Base-by-base conservation (phyloP, 768 basidiomycete genomes). In the Xerocomellus chrysenteron region DNA sequence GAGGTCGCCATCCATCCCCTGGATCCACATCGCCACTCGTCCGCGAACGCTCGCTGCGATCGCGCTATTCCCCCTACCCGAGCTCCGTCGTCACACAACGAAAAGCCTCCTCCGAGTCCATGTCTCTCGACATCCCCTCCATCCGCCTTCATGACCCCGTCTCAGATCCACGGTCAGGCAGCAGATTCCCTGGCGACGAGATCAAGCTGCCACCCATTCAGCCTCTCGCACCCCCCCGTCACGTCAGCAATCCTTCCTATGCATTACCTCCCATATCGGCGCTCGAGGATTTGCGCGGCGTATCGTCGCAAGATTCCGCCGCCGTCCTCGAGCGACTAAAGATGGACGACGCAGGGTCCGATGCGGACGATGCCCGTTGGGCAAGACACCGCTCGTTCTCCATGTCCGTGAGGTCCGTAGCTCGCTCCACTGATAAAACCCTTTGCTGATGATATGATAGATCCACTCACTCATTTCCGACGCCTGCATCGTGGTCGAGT, bases 191-290 rank as follows among this genome's bases (percentile, higher is more conserved):
- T 3, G 68, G 72, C 30, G 76, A 78, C 44, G 68, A 69, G 33
- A 76, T 79, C 52, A 70, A 65, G 36, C 61, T 80, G 19, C 75
- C 78, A 16, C 79, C 78, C 21, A 73, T 80, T 43, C 76, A 75
- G 16, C 67, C 76, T 19, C 74, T 75, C 14, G 63, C 61, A 5
- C 62, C 65, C 2, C 59, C 68, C 2, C 67, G 59, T 46, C 65
- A 64, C 41, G 60, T 70, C 16, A 71, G 63, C 28, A 70, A 71
- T 16, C 68, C 78, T 2, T 71, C 75, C 2, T 85, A 85, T 57
- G 81, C 85, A 2, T 66, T 88, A 4, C 87, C 86, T 1, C 85
- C 87, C 1, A 88, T 88, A 54, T 84, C 87, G 8, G 82, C 85
- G 0, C 71, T 91, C 62, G 87, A 88, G 67, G 82, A 83, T 56